phyloP scores from a whole-genome alignment of 1,284 basidiomycete genomes.

The Ganoderma boninense region DNA sequence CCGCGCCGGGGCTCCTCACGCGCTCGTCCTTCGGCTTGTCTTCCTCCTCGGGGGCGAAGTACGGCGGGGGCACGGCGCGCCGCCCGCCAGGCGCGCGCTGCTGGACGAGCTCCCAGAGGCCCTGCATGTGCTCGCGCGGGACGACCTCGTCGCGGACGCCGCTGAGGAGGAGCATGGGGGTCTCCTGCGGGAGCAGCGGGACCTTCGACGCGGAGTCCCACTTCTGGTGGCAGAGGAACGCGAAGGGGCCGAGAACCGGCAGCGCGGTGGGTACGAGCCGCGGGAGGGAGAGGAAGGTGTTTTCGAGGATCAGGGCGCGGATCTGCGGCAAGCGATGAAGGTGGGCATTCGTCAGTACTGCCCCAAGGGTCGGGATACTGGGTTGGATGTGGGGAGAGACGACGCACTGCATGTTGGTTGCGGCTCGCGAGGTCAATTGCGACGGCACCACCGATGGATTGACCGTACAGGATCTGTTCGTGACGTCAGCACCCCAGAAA shows the following conservation, averaged over 20 bases:
- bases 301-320: constrained; percentile 88
- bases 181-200: constrained; percentile 69
- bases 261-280: constrained; percentile 83
- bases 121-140: constrained; percentile 85
- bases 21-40: constrained; percentile 25
- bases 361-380: neutral
- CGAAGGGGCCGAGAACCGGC: constrained; percentile 79
- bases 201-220: constrained; percentile 88
- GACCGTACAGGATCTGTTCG: constrained; percentile 83
- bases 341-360: neutral
- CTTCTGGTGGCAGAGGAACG: constrained; percentile 89
- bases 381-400: neutral
- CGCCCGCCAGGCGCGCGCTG: constrained; percentile 46
- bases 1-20: constrained; percentile 9
- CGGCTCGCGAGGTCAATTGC: constrained; percentile 87
- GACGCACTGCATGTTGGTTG: constrained; percentile 73
- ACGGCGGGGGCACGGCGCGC: constrained; percentile 14
- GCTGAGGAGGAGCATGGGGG: constrained; percentile 89
- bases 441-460: constrained; percentile 97
- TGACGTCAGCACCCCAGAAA: neutral
- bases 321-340: constrained; percentile 52
- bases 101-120: constrained; percentile 71
- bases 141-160: constrained; percentile 88
- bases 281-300: constrained; percentile 89
- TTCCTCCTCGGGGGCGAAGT: constrained; percentile 21